These are phyloP conservation scores for Orbilia blumenaviensis DNA, from an alignment of 2,329 filamentous ascomycete species.

Conservation along the genomic window DNA sequence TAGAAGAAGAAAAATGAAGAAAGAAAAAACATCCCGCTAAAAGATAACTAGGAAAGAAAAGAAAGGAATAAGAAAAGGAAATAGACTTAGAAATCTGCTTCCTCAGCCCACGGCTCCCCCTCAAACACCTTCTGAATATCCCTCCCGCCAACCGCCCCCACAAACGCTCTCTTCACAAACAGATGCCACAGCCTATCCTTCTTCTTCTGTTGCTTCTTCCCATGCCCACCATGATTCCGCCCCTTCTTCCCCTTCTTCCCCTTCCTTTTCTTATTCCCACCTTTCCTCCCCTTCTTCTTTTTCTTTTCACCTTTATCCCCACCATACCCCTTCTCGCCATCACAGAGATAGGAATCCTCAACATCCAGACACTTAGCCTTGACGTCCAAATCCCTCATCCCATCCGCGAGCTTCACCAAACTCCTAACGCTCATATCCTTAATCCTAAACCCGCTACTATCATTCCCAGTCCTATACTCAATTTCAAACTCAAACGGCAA, in stretches of 20 bases:
- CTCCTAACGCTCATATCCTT: constrained; percentile 85
- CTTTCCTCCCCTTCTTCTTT: constrained; percentile 25
- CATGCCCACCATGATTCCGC: constrained; percentile 53
- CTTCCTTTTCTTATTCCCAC: constrained; percentile 18
- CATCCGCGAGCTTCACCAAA: constrained; percentile 79
- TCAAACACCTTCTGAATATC: constrained; percentile 43
- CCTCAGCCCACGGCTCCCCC: background rate
- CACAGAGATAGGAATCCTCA: constrained; percentile 3
- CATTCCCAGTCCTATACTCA: constrained; percentile 86
- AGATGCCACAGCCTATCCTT: constrained; percentile 62
- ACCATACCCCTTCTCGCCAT: constrained; percentile 27
- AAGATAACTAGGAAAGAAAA: background rate
- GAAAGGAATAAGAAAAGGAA: background rate
- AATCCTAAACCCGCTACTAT: constrained; percentile 71
- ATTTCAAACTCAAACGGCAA: constrained; percentile 77
- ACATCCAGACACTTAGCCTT: constrained; percentile 58
- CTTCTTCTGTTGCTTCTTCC: constrained; percentile 53
- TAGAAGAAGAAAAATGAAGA: background rate
- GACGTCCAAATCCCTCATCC: constrained; percentile 68
- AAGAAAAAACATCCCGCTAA: constrained; percentile 2
- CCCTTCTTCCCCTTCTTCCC: constrained; percentile 45
- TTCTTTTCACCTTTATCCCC: constrained; percentile 61
- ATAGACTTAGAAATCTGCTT: background rate
- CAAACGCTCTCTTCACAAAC: constrained; percentile 59
- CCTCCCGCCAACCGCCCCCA: constrained; percentile 54